A percentile compares a stretch with the other conserved stretches of the same genome.
These are phyloP conservation scores for Solanum microdontum DNA, from an alignment of 257 asterid genomes.

Conservation along the genomic window DNA sequence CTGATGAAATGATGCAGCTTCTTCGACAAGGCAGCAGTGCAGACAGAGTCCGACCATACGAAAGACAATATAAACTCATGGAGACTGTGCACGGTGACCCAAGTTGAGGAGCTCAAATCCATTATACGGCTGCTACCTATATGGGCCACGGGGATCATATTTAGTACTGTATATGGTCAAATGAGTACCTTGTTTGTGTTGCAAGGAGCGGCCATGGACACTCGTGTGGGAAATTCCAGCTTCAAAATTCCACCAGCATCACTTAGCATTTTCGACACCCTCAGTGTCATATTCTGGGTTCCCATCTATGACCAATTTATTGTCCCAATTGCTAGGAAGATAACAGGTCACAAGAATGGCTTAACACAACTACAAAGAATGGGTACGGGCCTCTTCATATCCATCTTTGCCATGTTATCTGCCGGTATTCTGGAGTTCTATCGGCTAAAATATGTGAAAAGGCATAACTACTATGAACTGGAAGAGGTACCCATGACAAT, in stretches of 20 bases:
- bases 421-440: conserved; percentile 51
- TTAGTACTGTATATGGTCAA: conserved; percentile 44
- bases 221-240: conserved; percentile 27
- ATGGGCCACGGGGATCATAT: conserved; percentile 63
- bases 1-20: conserved; percentile 23
- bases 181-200: conserved; percentile 48
- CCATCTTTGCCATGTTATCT: conserved; percentile 48
- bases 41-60: conserved; percentile 17
- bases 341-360: conserved; percentile 61
- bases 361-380: conserved; percentile 55
- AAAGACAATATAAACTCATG: conserved; percentile 25
- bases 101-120: conserved; percentile 58
- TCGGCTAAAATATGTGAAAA: conserved; percentile 32
- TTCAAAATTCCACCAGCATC: conserved; percentile 59
- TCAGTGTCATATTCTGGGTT: conserved; percentile 59
- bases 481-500: conserved; percentile 37
- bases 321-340: conserved; percentile 42
- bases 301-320: conserved; percentile 47
- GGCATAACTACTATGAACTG: conserved; percentile 26
- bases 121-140: conserved; percentile 44
- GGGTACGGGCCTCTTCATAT: conserved; percentile 56
- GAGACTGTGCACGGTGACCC: conserved; percentile 66
- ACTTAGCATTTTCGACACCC: conserved; percentile 46
- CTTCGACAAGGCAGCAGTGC: conserved; percentile 62
- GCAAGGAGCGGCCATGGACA: conserved; percentile 50